Percentiles rank a stretch among this genome's conserved stretches.
phyloP scores from a whole-genome alignment of 495 filamentous ascomycete genomes.

The Barbatosphaeria neglecta region DNA sequence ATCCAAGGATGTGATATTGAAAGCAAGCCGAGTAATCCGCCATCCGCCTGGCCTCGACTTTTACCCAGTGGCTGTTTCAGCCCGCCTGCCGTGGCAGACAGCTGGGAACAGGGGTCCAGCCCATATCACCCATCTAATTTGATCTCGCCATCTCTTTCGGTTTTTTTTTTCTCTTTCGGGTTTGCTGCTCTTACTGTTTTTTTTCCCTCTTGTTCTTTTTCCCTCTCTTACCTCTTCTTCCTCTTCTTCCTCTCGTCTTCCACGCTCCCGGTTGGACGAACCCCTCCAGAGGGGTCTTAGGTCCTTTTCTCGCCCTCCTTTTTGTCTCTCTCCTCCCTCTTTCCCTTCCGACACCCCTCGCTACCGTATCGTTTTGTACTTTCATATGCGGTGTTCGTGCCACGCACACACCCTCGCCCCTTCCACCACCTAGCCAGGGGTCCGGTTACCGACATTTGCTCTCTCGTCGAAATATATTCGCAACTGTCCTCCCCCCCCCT shows the following conservation, averaged over 20 bases:
- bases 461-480: slow-evolving; percentile 1
- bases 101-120: slow-evolving; percentile 12
- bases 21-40: slow-evolving; percentile 25
- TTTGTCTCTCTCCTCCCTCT: background rate
- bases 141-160: no score
- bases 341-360: no score
- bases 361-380: no score
- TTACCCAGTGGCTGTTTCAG: slow-evolving; percentile 21
- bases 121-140: slow-evolving; percentile 19
- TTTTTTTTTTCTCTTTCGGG: background rate
- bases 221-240: background rate
- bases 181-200: background rate
- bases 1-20: slow-evolving; percentile 19
- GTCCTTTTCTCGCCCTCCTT: background rate
- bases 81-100: slow-evolving; percentile 5
- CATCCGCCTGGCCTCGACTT: slow-evolving; percentile 15
- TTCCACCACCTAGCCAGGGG: background rate
- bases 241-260: background rate
- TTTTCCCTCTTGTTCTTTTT: background rate
- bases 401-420: no score
- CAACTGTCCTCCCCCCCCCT: no score
- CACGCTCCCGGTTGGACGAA: background rate
- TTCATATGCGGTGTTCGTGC: no score
- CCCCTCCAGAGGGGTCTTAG: no score
- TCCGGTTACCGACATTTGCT: background rate